These are phyloP conservation scores for Trichoderma lentiforme DNA, from an alignment of 2,329 filamentous ascomycete genomes.

Conservation along the genomic window DNA sequence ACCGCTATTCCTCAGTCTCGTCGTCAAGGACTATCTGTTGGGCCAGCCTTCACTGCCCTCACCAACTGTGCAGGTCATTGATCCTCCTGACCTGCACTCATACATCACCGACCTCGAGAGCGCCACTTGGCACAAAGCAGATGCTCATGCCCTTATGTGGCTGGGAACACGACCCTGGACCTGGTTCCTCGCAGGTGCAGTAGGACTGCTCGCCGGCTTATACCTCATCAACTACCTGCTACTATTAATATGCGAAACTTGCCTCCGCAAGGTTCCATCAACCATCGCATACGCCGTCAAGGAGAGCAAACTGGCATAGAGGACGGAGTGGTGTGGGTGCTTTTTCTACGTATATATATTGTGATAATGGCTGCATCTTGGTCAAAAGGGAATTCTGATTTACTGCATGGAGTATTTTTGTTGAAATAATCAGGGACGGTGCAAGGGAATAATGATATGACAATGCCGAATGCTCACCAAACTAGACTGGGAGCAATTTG, in stretches of 20 bases:
- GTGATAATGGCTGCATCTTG: conserved; percentile 1
- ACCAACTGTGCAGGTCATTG: not conserved
- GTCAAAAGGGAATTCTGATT: not conserved
- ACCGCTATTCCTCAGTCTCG: conserved; percentile 6
- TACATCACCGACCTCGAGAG: conserved; percentile 15
- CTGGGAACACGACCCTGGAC: conserved; percentile 5
- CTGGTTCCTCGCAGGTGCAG: not conserved
- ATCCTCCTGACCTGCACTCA: not conserved
- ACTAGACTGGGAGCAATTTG: not conserved
- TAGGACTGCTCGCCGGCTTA: not conserved
- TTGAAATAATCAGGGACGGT: not conserved
- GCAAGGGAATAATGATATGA: not conserved
- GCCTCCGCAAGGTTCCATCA: conserved; percentile 8
- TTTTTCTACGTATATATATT: not conserved
- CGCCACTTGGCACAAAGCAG: conserved; percentile 4
- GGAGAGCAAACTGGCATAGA: not conserved
- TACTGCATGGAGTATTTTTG: not conserved
- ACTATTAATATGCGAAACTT: not conserved
- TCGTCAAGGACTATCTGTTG: conserved; percentile 4
- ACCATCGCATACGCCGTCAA: conserved; percentile 2
- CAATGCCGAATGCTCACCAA: not conserved
- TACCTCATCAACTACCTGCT: conserved; percentile 5
- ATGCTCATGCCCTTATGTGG: conserved; percentile 11
- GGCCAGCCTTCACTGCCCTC: conserved; percentile 1
- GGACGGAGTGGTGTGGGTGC: not conserved